Percentiles rank a stretch among this genome's conserved stretches.
Conservation (phyloP, 805 yeast species). For the Kodamaea kaohsiungensis region DNA sequence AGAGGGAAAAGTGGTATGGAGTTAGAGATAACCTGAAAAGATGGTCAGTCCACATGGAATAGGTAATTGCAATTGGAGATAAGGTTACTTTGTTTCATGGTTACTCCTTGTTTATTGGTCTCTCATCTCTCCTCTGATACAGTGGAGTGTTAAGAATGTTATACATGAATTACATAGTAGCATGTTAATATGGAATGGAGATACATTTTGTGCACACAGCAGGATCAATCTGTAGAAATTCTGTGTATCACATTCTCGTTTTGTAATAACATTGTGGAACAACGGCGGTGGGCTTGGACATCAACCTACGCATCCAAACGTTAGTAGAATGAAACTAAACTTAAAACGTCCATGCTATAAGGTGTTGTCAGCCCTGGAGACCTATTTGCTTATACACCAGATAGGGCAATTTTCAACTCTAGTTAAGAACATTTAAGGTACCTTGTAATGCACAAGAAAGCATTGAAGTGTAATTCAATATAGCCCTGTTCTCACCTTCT, state of each 20-base stretch:
- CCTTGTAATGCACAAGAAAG: conserved; percentile 1
- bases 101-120: too few relatives aligned
- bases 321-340: background rate
- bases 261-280: background rate
- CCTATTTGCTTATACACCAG: background rate
- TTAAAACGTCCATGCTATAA: background rate
- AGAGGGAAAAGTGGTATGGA: too few relatives aligned
- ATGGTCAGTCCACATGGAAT: too few relatives aligned
- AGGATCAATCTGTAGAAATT: too few relatives aligned
- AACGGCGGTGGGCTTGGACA: background rate
- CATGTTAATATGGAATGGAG: too few relatives aligned
- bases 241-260: background rate
- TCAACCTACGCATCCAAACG: background rate
- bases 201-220: too few relatives aligned
- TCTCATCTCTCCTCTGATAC: too few relatives aligned
- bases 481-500: background rate
- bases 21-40: too few relatives aligned
- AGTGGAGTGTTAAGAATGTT: too few relatives aligned
- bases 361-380: background rate
- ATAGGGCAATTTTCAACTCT: background rate
- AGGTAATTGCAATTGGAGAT: too few relatives aligned
- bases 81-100: too few relatives aligned
- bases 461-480: background rate
- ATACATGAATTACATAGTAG: too few relatives aligned
- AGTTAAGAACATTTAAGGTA: background rate